A percentile compares a stretch with the other conserved stretches of the same genome.
phyloP scores from a whole-genome alignment of 176 grass and related monocot genomes.

The Cymbopogon citratus region DNA sequence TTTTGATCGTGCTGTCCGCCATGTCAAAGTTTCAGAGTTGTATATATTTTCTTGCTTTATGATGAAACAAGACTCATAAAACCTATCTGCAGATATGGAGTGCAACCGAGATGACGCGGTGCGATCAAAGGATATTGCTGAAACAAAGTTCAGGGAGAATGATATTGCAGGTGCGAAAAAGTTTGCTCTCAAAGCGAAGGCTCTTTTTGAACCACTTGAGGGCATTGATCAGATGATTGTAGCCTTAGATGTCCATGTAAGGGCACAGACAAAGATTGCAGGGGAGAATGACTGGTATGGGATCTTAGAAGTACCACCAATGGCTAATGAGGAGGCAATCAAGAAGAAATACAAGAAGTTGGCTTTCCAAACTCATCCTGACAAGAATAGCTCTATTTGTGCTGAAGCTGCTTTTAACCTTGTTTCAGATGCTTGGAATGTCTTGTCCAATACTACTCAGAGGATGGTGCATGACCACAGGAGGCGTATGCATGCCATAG shows the following conservation, averaged over 20 bases:
- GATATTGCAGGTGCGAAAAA: constrained; percentile 48
- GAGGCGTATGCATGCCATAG: constrained; percentile 22
- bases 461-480: constrained; percentile 43
- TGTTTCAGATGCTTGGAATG: constrained; percentile 61
- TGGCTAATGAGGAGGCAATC: constrained; percentile 45
- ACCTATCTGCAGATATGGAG: constrained; percentile 45
- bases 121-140: constrained; percentile 55
- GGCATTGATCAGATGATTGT: constrained; percentile 62
- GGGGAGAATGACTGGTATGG: constrained; percentile 62
- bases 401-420: constrained; percentile 57
- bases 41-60: background rate
- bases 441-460: constrained; percentile 49
- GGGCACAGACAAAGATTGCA: constrained; percentile 36
- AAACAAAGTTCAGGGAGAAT: constrained; percentile 51
- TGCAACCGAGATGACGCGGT: constrained; percentile 54
- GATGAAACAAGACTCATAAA: constrained; percentile 19
- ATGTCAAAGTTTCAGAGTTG: background rate
- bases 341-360: constrained; percentile 69
- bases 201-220: constrained; percentile 44
- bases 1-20: background rate
- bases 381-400: constrained; percentile 64
- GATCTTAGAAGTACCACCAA: constrained; percentile 35
- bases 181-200: constrained; percentile 59
- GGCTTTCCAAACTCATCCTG: constrained; percentile 64
- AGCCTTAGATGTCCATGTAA: constrained; percentile 49